phyloP scores from a whole-genome alignment of 1,284 basidiomycete genomes.

The Boletus semigastroideus region DNA sequence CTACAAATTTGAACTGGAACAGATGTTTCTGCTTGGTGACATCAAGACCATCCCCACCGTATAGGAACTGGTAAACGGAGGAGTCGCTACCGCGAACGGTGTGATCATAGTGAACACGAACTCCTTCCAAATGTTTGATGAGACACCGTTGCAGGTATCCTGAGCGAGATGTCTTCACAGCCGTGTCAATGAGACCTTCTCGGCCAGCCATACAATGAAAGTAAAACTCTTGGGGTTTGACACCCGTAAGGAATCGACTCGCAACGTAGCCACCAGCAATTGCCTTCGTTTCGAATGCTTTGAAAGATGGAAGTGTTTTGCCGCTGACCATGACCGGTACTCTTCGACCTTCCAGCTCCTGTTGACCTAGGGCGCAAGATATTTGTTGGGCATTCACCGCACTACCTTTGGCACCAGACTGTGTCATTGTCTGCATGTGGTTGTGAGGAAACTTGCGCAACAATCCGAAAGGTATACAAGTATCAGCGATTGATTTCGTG shows the following conservation, averaged over 20 bases:
- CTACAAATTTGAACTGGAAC: slow-evolving; percentile 91
- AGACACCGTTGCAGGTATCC: slow-evolving; percentile 98
- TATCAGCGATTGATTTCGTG: slow-evolving; percentile 87
- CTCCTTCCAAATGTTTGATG: slow-evolving; percentile 98
- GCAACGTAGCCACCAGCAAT: slow-evolving; percentile 99
- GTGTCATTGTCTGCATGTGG: slow-evolving; percentile 99
- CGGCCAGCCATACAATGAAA: slow-evolving; percentile 99
- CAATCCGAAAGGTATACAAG: slow-evolving; percentile 88
- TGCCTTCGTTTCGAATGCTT: slow-evolving; percentile 94
- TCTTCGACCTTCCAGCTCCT: slow-evolving; percentile 97
- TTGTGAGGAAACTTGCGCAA: slow-evolving; percentile 95
- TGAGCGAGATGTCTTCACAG: slow-evolving; percentile 98
- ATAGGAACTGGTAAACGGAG: slow-evolving; percentile 94
- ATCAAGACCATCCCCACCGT: slow-evolving; percentile 96
- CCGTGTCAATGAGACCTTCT: slow-evolving; percentile 98
- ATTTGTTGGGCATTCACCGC: slow-evolving; percentile 98
- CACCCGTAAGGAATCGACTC: slow-evolving; percentile 98
- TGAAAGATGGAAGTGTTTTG: slow-evolving; percentile 97
- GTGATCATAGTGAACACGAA: slow-evolving; percentile 96
- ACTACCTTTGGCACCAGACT: slow-evolving; percentile 97
- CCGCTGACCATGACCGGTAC: slow-evolving; percentile 99
- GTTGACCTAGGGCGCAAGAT: slow-evolving; percentile 95
- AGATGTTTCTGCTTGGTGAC: slow-evolving; percentile 95
- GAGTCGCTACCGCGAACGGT: slow-evolving; percentile 96
- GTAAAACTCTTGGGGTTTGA: slow-evolving; percentile 99